phyloP scores from a whole-genome alignment of 345 rosid species.

The Eucalyptus leucophloia region DNA sequence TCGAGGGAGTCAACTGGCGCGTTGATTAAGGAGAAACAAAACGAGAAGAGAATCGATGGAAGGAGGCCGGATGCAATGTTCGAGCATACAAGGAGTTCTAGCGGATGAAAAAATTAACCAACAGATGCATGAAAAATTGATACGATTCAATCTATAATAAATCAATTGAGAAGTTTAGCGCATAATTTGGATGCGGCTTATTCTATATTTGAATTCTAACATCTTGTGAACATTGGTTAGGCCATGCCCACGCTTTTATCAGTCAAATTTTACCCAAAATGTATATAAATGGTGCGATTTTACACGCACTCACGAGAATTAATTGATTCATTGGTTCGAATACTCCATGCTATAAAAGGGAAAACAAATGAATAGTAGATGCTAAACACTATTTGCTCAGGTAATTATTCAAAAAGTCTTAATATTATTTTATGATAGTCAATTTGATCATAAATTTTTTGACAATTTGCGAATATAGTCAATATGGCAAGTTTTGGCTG shows the following conservation, averaged over 20 bases:
- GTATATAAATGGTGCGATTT: not conserved
- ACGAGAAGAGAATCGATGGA: not conserved
- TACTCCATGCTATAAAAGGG: not conserved
- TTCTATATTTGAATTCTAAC: not conserved
- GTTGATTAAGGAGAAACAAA: not conserved
- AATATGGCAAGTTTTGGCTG: not conserved
- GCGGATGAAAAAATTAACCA: not conserved
- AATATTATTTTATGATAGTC: not conserved
- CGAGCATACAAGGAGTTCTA: not conserved
- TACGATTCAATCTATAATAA: not conserved
- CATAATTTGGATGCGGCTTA: not conserved
- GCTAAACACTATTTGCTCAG: not conserved
- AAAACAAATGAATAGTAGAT: not conserved
- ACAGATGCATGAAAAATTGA: not conserved
- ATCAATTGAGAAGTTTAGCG: not conserved
- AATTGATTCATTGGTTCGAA: not conserved
- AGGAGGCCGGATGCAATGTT: not conserved
- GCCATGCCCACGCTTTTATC: not conserved
- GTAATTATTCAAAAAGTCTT: not conserved
- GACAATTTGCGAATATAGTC: not conserved
- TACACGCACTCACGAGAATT: fast-evolving
- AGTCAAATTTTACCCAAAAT: not conserved
- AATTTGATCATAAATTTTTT: fast-evolving
- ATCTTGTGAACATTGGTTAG: not conserved
- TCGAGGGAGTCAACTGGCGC: not conserved